Percentiles rank a stretch among this genome's conserved stretches.
Evolutionary conservation across 2,329 filamentous ascomycete species (phyloP).

Genomic region (Alternaria sp.): DNA sequence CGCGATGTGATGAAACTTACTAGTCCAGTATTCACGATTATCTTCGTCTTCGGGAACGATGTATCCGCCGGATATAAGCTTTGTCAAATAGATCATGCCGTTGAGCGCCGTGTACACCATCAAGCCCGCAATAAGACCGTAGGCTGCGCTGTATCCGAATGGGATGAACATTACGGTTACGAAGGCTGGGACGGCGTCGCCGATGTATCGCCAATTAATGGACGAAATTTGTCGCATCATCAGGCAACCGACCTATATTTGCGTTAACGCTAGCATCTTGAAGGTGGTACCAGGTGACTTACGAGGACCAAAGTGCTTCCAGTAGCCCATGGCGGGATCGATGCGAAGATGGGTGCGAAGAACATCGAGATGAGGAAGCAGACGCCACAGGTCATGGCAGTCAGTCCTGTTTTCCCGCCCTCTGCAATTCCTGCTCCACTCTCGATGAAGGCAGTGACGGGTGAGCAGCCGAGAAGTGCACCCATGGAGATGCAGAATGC

Average conservation of each 20-base stretch:
- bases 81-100: conserved; percentile 70
- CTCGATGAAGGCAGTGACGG: conserved; percentile 86
- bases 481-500: conserved; percentile 82
- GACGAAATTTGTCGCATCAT: conserved; percentile 76
- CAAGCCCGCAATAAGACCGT: conserved; percentile 82
- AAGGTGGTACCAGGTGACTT: conserved; percentile 10
- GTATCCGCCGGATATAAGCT: conserved; percentile 68
- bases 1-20: conserved; percentile 52
- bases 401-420: conserved; percentile 82
- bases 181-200: conserved; percentile 84
- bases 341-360: conserved; percentile 89
- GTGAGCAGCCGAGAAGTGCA: conserved; percentile 76
- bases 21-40: conserved; percentile 80
- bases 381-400: conserved; percentile 76
- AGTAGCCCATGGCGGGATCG: conserved; percentile 87
- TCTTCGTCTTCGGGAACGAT: conserved; percentile 78
- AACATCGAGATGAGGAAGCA: conserved; percentile 90
- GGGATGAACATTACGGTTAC: conserved; percentile 85
- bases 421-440: conserved; percentile 88
- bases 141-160: conserved; percentile 86
- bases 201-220: conserved; percentile 88
- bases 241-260: conserved; percentile 66
- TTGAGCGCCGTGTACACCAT: conserved; percentile 79
- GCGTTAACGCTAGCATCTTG: conserved; percentile 19
- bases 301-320: conserved; percentile 84